Percentiles rank a stretch among this genome's conserved stretches.
phyloP scores from a whole-genome alignment of 495 filamentous ascomycete genomes.

The Neurospora sp. region DNA sequence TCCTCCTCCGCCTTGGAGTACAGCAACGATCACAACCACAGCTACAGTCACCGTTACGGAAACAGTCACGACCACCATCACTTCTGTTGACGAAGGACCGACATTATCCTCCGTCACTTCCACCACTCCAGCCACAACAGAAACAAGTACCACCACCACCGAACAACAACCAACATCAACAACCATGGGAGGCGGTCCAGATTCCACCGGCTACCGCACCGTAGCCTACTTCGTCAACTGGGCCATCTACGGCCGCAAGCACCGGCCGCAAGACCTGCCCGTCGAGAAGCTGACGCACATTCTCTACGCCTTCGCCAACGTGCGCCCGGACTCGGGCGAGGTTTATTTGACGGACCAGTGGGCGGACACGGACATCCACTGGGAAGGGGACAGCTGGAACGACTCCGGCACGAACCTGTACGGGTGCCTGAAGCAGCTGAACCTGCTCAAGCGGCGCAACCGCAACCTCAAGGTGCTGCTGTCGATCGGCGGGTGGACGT shows the following conservation, averaged over 20 bases:
- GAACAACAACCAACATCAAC: slow-evolving; percentile 7
- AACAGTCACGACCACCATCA: not conserved
- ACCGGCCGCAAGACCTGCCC: slow-evolving; percentile 80
- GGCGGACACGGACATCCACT: slow-evolving; percentile 87
- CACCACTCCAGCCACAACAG: not conserved
- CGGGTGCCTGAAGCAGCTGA: slow-evolving; percentile 89
- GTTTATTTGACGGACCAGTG: slow-evolving; percentile 70
- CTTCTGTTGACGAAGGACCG: not conserved
- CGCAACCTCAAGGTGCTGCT: slow-evolving; percentile 85
- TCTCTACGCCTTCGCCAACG: slow-evolving; percentile 65
- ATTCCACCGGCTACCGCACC: slow-evolving; percentile 43
- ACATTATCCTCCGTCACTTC: not conserved
- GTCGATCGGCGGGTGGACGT: slow-evolving; percentile 95
- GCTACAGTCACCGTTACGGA: not conserved
- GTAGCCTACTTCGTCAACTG: slow-evolving; percentile 87
- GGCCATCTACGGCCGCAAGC: slow-evolving; percentile 88
- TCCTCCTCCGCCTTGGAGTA: not conserved
- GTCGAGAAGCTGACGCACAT: slow-evolving; percentile 84
- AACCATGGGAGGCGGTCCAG: slow-evolving; percentile 36
- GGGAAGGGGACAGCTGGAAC: slow-evolving; percentile 67
- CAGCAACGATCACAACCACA: not conserved
- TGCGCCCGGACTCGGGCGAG: slow-evolving; percentile 53
- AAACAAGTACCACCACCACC: not conserved
- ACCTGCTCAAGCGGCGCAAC: slow-evolving; percentile 78
- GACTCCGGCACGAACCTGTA: slow-evolving; percentile 67